A percentile compares a stretch with the other conserved stretches of the same genome.
phyloP scores from a whole-genome alignment of 352 stramenopile genomes.

The Globisporangium canariense region DNA sequence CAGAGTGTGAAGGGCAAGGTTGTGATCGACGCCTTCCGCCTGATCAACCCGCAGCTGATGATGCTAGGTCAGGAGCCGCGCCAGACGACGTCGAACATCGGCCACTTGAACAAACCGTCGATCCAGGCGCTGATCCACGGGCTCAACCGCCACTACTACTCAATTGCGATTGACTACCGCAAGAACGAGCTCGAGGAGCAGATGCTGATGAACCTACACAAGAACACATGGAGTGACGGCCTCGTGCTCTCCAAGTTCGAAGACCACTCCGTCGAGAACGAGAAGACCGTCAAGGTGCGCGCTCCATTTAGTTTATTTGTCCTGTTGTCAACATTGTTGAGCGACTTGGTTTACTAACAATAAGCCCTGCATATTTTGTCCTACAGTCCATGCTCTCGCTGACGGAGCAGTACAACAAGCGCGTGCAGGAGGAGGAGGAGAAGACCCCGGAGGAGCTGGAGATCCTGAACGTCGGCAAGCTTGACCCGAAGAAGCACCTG shows the following conservation, averaged over 20 bases:
- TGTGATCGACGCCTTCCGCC: constrained; percentile 99
- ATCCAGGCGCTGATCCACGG: constrained; percentile 98
- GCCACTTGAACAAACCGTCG: constrained; percentile 98
- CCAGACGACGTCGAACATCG: constrained; percentile 99
- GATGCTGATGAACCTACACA: constrained; percentile 99
- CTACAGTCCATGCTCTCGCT: constrained; percentile 90
- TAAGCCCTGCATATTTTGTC: too few species aligned
- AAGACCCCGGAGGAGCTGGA: constrained; percentile 97
- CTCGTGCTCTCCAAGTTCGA: constrained; percentile 96
- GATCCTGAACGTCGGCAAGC: constrained; percentile 98
- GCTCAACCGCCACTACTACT: constrained; percentile 99
- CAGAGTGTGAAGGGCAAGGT: constrained; percentile 99
- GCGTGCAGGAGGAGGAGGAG: constrained; percentile 93
- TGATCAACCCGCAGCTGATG: constrained; percentile 99
- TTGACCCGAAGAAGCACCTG: constrained; percentile 93
- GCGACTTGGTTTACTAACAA: too few species aligned
- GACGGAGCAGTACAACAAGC: constrained; percentile 97
- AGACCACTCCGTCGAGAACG: constrained; percentile 91
- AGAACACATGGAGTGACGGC: constrained; percentile 96
- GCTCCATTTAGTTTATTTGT: too few species aligned
- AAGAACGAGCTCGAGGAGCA: constrained; percentile 99
- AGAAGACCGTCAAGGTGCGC: constrained; percentile 88
- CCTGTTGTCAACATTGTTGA: too few species aligned
- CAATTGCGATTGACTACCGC: constrained; percentile 95
- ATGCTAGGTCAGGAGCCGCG: constrained; percentile 97